Base-by-base conservation (phyloP, 1,284 basidiomycete genomes). In the Stygiomarasmius scandens region DNA sequence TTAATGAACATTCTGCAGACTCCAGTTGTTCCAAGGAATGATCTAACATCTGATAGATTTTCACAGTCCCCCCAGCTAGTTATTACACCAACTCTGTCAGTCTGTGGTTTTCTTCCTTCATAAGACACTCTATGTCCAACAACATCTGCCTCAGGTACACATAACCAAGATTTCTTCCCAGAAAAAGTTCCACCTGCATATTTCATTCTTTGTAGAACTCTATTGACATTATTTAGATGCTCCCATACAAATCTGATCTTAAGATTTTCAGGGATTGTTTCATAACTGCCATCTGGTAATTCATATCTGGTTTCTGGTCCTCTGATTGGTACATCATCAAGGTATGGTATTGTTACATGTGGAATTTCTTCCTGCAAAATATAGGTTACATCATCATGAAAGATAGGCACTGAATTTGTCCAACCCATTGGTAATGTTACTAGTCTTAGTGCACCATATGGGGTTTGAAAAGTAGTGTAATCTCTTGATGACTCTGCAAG, bases 331-430 rank as follows among this genome's bases (percentile, higher is more conserved):
- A 63, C 59, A 48, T 77, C 67, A 49, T 75, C 71, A 22, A 74
- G 64, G 46, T 63, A 75, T 6, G 64, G 64, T 3, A 57, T 54
- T 5, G 70, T 64, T 10, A 63, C 14, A 3, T 71, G 29, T 12
- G 29, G 29, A n/a, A 77, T 75, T 49, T 78, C 68, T 2, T 61
- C 58, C 34, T 72, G 65, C 0, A 79, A 61, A 27, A 75, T 75
- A 50, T 67, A 69, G 0, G 67, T 69, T 1, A 77, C 63, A 56
- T 73, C 64, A 38, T 69, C 68, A 55, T 77, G 72, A 47, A 74
- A 71, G 12, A 75, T 71, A 0, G 69, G 69, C 0, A 74, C 69
- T 0, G 71, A 76, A 50, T 78, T 76, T 0, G 74, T 76, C 68
- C 68, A 78, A 0, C 77, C 76, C 73, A 74, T 75, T 0, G 74